Percentiles rank a stretch among this genome's conserved stretches.
Conservation (phyloP, 1,284 basidiomycete species). For the Malassezia pachydermatis region DNA sequence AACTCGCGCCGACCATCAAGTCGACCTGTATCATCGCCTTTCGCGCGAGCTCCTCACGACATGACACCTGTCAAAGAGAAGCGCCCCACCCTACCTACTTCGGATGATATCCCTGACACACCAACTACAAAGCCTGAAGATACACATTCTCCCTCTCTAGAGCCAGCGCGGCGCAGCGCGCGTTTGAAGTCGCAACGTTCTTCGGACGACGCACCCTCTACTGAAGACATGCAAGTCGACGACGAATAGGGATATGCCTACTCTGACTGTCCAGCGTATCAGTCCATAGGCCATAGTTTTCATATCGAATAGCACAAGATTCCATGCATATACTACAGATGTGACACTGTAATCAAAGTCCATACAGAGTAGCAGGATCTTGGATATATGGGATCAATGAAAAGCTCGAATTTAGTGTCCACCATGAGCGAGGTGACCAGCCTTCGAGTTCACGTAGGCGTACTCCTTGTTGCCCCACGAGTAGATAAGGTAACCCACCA, state of each 20-base stretch:
- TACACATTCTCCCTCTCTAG: no score
- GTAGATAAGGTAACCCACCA: constrained; percentile 38
- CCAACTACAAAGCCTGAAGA: no score
- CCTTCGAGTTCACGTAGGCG: constrained; percentile 46
- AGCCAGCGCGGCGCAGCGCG: no score
- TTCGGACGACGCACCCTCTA: not conserved
- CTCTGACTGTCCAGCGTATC: not conserved
- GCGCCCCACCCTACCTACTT: not conserved
- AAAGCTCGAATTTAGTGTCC: constrained; percentile 5
- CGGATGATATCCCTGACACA: no score
- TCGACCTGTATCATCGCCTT: constrained; percentile 40
- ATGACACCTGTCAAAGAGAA: not conserved
- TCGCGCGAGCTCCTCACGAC: not conserved
- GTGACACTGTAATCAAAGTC: not conserved
- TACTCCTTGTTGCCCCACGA: constrained; percentile 42
- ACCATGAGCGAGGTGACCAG: constrained; percentile 30
- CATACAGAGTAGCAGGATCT: not conserved
- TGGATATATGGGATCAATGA: not conserved
- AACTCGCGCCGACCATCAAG: constrained; percentile 52
- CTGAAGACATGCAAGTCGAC: constrained; percentile 7
- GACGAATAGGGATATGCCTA: not conserved
- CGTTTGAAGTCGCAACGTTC: no score
- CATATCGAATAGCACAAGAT: not conserved
- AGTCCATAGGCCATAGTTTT: not conserved
- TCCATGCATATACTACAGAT: constrained; percentile 5